Conservation (phyloP, 805 yeast species). For the Hyphopichia homilentoma region DNA sequence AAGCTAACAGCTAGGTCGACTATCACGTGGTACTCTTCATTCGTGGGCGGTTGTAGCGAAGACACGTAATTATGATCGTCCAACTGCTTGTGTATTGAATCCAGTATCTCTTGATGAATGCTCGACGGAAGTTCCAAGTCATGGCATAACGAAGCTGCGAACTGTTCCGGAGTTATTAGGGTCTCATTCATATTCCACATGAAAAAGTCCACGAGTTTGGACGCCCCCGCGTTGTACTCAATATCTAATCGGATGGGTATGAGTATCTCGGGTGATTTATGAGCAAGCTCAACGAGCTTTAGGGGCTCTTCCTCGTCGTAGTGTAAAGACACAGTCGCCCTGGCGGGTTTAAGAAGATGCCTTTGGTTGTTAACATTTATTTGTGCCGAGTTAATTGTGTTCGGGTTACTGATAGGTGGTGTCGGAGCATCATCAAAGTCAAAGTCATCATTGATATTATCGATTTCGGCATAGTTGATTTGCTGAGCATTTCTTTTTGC, state of each 20-base stretch:
- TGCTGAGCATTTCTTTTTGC: slow-evolving; percentile 69
- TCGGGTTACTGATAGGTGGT: slow-evolving; percentile 14
- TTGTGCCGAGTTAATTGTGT: slow-evolving; percentile 8
- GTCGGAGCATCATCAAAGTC: slow-evolving; percentile 26
- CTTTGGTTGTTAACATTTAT: slow-evolving; percentile 27
- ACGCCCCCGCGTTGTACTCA: slow-evolving; percentile 51
- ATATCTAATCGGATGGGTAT: slow-evolving; percentile 66
- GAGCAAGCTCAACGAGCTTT: slow-evolving; percentile 21
- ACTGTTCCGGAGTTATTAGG: slow-evolving; percentile 65
- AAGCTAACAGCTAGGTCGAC: slow-evolving; percentile 78
- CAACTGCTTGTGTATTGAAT: slow-evolving; percentile 74
- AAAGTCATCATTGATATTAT: slow-evolving; percentile 50
- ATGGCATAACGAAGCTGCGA: slow-evolving; percentile 71
- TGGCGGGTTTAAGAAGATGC: slow-evolving; percentile 20
- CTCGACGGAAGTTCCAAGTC: slow-evolving; percentile 78
- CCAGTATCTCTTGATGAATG: slow-evolving; percentile 59
- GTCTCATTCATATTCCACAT: slow-evolving; percentile 72
- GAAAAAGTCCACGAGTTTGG: slow-evolving; percentile 57
- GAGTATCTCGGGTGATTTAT: slow-evolving; percentile 38
- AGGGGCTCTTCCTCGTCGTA: slow-evolving; percentile 17
- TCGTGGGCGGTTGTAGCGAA: slow-evolving; percentile 57
- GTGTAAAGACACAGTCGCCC: neutral
- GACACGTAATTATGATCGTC: slow-evolving; percentile 69
- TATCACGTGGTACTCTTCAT: slow-evolving; percentile 64
- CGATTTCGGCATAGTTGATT: slow-evolving; percentile 82